These are phyloP conservation scores for Trametes punicea DNA, from an alignment of 768 basidiomycete species.

Conservation along the genomic window DNA sequence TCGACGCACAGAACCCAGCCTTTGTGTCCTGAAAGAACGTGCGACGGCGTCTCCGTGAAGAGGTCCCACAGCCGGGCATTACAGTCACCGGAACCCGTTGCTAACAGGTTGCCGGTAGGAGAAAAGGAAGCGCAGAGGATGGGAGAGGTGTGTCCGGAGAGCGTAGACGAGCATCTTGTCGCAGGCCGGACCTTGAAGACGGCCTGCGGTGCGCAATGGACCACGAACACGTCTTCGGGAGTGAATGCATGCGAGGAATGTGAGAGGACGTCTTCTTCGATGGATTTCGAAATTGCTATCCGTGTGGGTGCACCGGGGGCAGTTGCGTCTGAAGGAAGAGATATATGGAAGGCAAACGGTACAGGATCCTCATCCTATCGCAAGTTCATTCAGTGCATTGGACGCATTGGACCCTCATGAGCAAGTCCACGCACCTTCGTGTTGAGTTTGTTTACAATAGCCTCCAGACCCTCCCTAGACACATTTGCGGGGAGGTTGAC, in stretches of 20 bases:
- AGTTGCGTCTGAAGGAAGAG: slow-evolving; percentile 55
- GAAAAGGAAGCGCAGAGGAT: slow-evolving; percentile 96
- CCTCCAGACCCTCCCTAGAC: slow-evolving; percentile 77
- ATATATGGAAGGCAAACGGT: slow-evolving; percentile 88
- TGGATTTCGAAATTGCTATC: slow-evolving; percentile 80
- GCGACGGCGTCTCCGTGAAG: slow-evolving; percentile 86
- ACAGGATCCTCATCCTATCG: slow-evolving; percentile 80
- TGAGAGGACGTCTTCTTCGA: slow-evolving; percentile 74
- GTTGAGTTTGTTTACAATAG: slow-evolving; percentile 83
- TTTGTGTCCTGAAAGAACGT: slow-evolving; percentile 81
- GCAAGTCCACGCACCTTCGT: slow-evolving; percentile 51
- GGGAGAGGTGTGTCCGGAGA: slow-evolving; percentile 87
- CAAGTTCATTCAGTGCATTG: slow-evolving; percentile 1
- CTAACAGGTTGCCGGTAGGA: slow-evolving; percentile 86
- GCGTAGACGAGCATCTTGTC: slow-evolving; percentile 88
- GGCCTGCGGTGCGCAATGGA: slow-evolving; percentile 92
- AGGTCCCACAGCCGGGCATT: slow-evolving; percentile 94
- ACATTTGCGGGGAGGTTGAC: slow-evolving; percentile 89
- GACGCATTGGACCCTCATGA: not conserved
- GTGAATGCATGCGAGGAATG: slow-evolving; percentile 73
- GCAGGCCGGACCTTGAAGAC: slow-evolving; percentile 93
- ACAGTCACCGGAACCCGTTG: slow-evolving; percentile 94
- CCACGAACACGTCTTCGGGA: slow-evolving; percentile 81
- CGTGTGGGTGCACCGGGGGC: slow-evolving; percentile 61
- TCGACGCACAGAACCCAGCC: slow-evolving; percentile 98